These are phyloP conservation scores for Laburnicola sp. DNA, from an alignment of 2,329 filamentous ascomycete genomes.

Conservation along the genomic window DNA sequence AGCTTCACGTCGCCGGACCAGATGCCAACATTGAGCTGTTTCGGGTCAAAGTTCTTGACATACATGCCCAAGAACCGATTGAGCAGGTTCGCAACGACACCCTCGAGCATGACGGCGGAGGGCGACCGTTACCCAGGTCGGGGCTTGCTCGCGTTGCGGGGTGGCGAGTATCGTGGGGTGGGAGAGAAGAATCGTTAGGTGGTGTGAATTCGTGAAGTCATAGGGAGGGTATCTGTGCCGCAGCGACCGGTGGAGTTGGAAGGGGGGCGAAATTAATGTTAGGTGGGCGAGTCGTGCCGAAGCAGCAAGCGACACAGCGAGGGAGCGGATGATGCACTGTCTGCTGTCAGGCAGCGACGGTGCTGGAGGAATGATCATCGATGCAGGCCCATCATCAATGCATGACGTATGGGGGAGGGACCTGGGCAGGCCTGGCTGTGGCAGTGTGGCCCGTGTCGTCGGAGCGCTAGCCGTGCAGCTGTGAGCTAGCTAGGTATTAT, in stretches of 20 bases:
- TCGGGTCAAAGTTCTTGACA: conserved; percentile 98
- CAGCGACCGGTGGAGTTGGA: conserved; percentile 5
- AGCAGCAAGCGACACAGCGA: conserved; percentile 22
- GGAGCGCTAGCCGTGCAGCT: conserved; percentile 21
- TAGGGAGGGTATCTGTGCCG: conserved; percentile 34
- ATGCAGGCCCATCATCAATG: conserved; percentile 22
- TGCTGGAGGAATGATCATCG: conserved; percentile 28
- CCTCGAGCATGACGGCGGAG: conserved; percentile 81
- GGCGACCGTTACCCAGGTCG: conserved; percentile 73
- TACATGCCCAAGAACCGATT: conserved; percentile 99
- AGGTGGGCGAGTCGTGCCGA: conserved; percentile 21
- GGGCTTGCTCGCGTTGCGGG: conserved; percentile 43
- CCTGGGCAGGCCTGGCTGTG: conserved; percentile 7
- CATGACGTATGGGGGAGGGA: conserved; percentile 38
- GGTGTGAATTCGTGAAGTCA: conserved; percentile 37
- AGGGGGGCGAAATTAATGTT: conserved; percentile 11
- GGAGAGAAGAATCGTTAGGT: conserved; percentile 32
- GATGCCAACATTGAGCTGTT: conserved; percentile 97
- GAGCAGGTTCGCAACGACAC: conserved; percentile 91
- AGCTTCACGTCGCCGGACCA: conserved; percentile 99
- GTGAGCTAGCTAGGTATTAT: conserved; percentile 9
- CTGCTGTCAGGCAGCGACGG: conserved; percentile 18
- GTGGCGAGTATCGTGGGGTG: conserved; percentile 24
- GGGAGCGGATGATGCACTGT: conserved; percentile 26
- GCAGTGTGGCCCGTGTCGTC: conserved; percentile 25